Evolutionary conservation across 2,329 filamentous ascomycete species (phyloP).

Genomic region (Lecanicillium sp.): DNA sequence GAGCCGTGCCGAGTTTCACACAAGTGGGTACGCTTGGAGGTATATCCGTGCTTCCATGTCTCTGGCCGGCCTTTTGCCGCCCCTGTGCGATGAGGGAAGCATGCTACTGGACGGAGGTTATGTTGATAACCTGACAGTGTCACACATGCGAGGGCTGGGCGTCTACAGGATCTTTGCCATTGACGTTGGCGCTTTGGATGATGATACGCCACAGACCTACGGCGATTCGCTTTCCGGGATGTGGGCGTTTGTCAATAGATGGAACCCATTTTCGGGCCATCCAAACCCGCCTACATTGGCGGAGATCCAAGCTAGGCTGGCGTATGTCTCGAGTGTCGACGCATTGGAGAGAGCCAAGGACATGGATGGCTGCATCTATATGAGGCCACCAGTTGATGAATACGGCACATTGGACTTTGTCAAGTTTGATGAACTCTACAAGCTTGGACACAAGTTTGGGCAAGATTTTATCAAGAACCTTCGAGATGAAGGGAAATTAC

Average conservation of each 20-base stretch:
- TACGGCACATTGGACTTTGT: conserved; percentile 95
- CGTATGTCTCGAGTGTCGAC: conserved; percentile 92
- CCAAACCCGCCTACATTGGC: conserved; percentile 91
- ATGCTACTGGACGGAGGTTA: conserved; percentile 97
- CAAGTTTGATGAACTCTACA: conserved; percentile 95
- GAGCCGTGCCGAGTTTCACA: conserved; percentile 85
- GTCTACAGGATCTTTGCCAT: conserved; percentile 93
- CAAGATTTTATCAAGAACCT: conserved; percentile 70
- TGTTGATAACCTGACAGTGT: conserved; percentile 92
- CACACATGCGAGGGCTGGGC: conserved; percentile 92
- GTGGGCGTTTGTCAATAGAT: conserved; percentile 91
- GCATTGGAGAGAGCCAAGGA: conserved; percentile 89
- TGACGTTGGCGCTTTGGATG: conserved; percentile 87
- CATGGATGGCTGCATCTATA: conserved; percentile 86
- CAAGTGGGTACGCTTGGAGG: conserved; percentile 92
- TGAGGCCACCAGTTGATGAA: conserved; percentile 87
- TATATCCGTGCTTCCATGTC: conserved; percentile 98
- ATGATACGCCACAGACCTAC: conserved; percentile 84
- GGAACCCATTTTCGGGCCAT: conserved; percentile 86
- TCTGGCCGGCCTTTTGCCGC: conserved; percentile 82
- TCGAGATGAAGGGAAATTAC: conserved; percentile 68
- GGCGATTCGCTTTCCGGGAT: conserved; percentile 91
- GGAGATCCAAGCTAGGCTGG: conserved; percentile 89
- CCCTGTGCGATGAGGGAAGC: conserved; percentile 90
- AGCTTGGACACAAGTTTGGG: conserved; percentile 79